A percentile compares a stretch with the other conserved stretches of the same genome.
phyloP scores from a whole-genome alignment of 2,329 filamentous ascomycete genomes.

The Westerdykella aurantiaca region DNA sequence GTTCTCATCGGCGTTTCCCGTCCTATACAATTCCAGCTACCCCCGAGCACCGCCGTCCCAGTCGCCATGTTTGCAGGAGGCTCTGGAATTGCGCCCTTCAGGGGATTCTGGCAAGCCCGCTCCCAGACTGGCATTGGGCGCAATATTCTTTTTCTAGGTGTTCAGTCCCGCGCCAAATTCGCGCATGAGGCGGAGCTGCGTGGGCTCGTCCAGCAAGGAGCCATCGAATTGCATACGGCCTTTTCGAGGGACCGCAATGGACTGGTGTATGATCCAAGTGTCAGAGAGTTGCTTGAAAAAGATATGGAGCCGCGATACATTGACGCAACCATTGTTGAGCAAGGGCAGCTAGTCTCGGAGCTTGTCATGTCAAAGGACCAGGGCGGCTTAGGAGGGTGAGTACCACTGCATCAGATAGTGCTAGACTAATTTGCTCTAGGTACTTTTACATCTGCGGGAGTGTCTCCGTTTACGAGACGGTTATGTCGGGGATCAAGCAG shows the following conservation, averaged over 20 bases:
- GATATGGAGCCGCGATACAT: conserved; percentile 49
- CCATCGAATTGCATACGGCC: conserved; percentile 49
- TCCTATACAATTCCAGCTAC: conserved; percentile 49
- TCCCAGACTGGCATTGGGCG: conserved; percentile 39
- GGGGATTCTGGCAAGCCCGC: conserved; percentile 51
- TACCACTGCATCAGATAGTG: neutral
- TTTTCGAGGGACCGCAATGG: conserved; percentile 48
- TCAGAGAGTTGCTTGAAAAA: conserved; percentile 45
- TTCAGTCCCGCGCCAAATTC: conserved; percentile 50
- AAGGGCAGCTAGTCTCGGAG: conserved; percentile 47
- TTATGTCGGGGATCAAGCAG: conserved; percentile 50
- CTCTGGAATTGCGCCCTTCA: conserved; percentile 50
- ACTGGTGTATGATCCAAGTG: conserved; percentile 40
- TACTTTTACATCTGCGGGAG: conserved; percentile 49
- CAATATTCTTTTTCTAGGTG: conserved; percentile 49
- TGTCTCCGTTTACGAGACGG: conserved; percentile 47
- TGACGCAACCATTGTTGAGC: conserved; percentile 47
- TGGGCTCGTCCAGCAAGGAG: conserved; percentile 42
- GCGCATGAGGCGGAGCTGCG: conserved; percentile 48
- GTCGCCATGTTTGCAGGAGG: conserved; percentile 52
- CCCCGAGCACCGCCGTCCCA: conserved; percentile 45
- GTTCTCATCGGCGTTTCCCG: conserved; percentile 49
- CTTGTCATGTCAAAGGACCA: conserved; percentile 54
- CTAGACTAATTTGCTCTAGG: neutral
- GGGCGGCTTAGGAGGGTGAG: conserved; percentile 43